Evolutionary conservation across 441 rosid species (phyloP).

Genomic region (Oxalis stricta): DNA sequence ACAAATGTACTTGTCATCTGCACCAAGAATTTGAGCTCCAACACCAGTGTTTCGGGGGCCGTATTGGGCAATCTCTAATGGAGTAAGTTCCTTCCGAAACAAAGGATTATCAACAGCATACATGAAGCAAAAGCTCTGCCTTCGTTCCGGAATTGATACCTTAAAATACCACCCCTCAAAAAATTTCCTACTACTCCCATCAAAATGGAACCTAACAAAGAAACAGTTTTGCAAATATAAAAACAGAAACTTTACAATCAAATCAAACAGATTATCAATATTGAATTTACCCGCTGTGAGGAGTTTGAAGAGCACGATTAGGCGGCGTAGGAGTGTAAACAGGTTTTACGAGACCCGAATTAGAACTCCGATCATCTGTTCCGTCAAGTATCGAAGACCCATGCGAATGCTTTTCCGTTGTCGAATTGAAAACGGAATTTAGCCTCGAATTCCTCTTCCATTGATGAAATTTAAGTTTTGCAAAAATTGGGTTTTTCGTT

Average conservation of each 20-base stretch:
- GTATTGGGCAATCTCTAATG: slow-evolving; percentile 38
- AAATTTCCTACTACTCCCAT: slow-evolving; percentile 58
- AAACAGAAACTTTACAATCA: too few relatives aligned
- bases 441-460: too few relatives aligned
- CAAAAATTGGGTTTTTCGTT: too few relatives aligned
- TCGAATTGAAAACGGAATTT: slow-evolving; percentile 28
- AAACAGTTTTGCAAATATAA: too few relatives aligned
- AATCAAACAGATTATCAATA: too few relatives aligned
- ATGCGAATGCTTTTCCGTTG: slow-evolving; percentile 3
- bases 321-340: slow-evolving; percentile 54
- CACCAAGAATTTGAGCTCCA: slow-evolving; percentile 91
- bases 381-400: slow-evolving; percentile 2
- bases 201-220: slow-evolving; percentile 86
- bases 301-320: slow-evolving; percentile 73
- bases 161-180: slow-evolving; percentile 97
- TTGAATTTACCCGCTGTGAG: slow-evolving; percentile 88
- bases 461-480: too few relatives aligned
- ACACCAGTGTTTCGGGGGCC: slow-evolving; percentile 78
- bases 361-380: not conserved
- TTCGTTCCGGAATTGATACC: slow-evolving; percentile 72
- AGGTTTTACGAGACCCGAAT: slow-evolving; percentile 25
- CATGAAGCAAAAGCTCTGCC: slow-evolving; percentile 90
- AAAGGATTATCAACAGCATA: slow-evolving; percentile 83
- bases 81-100: slow-evolving; percentile 34
- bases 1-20: slow-evolving; percentile 70